phyloP scores from a whole-genome alignment of 768 basidiomycete genomes.

The Hydnomerulius pinastri region DNA sequence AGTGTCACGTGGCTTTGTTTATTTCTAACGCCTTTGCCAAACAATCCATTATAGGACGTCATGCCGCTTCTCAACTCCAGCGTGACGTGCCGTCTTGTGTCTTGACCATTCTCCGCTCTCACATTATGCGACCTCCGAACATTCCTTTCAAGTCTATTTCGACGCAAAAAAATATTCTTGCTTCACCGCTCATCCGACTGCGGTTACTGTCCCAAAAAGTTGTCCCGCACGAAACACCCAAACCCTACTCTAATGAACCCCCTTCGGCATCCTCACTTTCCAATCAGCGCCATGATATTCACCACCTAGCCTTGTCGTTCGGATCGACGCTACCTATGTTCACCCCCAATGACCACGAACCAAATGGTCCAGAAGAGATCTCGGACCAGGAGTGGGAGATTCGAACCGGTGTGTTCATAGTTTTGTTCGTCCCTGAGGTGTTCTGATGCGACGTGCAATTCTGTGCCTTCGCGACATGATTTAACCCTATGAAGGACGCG shows the following conservation, averaged over 20 bases:
- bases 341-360: constrained; percentile 17
- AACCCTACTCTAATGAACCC: constrained; percentile 7
- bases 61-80: not conserved
- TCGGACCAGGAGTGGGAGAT: constrained; percentile 80
- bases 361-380: constrained; percentile 28
- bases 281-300: not conserved
- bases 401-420: constrained; percentile 56
- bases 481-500: constrained; percentile 52
- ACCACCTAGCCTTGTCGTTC: constrained; percentile 7
- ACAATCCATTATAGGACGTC: constrained; percentile 11
- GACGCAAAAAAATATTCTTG: not conserved
- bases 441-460: constrained; percentile 32
- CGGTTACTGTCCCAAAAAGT: not conserved
- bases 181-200: not conserved
- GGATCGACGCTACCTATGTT: constrained; percentile 22
- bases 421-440: constrained; percentile 13
- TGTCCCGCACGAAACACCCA: not conserved
- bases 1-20: constrained; percentile 21
- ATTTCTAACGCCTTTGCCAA: constrained; percentile 25
- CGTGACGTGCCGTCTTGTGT: too few relatives aligned
- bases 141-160: not conserved
- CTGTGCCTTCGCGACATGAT: not conserved
- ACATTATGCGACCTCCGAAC: constrained; percentile 14
- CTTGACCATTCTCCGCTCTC: too few relatives aligned
- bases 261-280: constrained; percentile 22